These are phyloP conservation scores for Aspergillus oerlinghausenensis DNA, from an alignment of 2,329 filamentous ascomycete species.

Conservation along the genomic window DNA sequence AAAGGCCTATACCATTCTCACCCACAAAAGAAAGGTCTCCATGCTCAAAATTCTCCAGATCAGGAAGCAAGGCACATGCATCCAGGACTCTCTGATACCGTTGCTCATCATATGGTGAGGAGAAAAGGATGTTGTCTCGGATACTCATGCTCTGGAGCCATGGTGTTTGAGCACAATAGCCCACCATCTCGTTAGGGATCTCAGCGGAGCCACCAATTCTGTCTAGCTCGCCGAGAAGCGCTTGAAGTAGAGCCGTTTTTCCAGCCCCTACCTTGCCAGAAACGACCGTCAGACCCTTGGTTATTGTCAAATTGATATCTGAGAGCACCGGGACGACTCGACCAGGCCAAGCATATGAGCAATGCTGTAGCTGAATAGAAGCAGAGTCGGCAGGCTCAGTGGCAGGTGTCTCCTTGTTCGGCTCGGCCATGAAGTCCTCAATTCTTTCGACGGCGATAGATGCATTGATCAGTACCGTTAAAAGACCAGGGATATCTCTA, in stretches of 20 bases:
- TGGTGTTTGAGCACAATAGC: conserved; percentile 61
- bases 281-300: conserved; percentile 55
- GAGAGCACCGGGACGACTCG: conserved; percentile 52
- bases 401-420: conserved; percentile 65
- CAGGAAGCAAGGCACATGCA: conserved; percentile 57
- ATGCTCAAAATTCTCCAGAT: conserved; percentile 59
- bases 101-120: conserved; percentile 61
- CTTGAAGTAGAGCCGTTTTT: conserved; percentile 59
- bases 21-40: conserved; percentile 60
- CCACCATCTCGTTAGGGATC: conserved; percentile 54
- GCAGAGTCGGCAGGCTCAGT: conserved; percentile 23
- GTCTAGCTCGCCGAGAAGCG: conserved; percentile 57
- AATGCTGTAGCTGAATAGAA: conserved; percentile 49
- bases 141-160: conserved; percentile 69
- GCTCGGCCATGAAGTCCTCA: conserved; percentile 80
- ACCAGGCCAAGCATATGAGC: conserved; percentile 77
- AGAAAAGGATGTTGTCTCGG: conserved; percentile 64
- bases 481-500: conserved; percentile 68
- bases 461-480: conserved; percentile 74
- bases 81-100: conserved; percentile 66
- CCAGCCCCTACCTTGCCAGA: conserved; percentile 61
- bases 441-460: conserved; percentile 78
- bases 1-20: conserved; percentile 58
- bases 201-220: conserved; percentile 47
- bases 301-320: conserved; percentile 52